Conservation (phyloP, 768 basidiomycete genomes). For the Cystofilobasidium capitatum region DNA sequence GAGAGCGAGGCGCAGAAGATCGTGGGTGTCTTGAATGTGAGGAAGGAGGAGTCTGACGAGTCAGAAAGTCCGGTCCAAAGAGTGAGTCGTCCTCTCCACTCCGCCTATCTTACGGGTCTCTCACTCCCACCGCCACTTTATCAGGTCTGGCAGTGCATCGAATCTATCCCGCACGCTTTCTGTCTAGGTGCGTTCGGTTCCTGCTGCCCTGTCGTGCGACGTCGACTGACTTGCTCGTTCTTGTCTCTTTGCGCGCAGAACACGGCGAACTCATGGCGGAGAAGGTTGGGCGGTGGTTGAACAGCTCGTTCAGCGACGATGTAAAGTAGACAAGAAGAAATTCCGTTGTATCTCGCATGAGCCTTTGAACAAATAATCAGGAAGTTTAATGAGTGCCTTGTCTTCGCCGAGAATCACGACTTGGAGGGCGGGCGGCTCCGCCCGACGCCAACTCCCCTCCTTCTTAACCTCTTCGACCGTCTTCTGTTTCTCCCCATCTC, state of each 20-base stretch:
- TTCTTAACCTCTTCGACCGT: neutral
- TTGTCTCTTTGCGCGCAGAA: neutral
- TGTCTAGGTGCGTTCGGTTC: neutral
- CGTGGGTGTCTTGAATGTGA: neutral
- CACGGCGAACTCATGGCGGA: neutral
- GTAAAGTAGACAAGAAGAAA: neutral
- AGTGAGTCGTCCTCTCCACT: neutral
- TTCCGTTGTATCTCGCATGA: neutral
- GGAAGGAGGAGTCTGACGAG: too few relatives aligned
- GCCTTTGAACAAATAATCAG: too few relatives aligned
- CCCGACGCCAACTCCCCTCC: too few relatives aligned
- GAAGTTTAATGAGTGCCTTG: neutral
- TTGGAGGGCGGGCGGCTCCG: too few relatives aligned
- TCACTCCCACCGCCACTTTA: neutral
- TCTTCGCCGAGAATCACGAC: too few relatives aligned
- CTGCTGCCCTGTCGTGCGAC: neutral
- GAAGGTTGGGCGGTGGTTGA: neutral
- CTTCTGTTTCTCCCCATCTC: neutral
- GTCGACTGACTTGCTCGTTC: neutral
- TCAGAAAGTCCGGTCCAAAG: neutral
- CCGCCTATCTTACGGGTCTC: neutral
- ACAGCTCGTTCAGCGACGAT: neutral
- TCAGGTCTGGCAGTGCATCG: slow-evolving; percentile 3
- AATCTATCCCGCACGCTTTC: slow-evolving; percentile 6
- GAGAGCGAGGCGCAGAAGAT: neutral